Conservation (phyloP, 345 rosid genomes). For the Triadica sebifera region DNA sequence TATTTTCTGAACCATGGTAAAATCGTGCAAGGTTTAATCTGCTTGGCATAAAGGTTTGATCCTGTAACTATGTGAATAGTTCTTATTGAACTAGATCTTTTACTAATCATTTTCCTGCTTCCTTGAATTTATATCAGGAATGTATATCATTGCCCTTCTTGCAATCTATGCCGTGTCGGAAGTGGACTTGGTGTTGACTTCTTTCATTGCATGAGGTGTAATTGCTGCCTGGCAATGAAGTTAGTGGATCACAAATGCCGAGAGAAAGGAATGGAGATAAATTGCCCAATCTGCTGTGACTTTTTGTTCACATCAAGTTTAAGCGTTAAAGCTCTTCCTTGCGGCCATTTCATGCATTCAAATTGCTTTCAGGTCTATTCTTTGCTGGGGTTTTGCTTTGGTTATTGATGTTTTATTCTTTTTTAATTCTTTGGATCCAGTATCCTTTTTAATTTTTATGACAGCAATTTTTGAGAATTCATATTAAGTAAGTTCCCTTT, state of each 20-base stretch:
- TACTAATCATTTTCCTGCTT: not conserved
- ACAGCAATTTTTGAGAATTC: not conserved
- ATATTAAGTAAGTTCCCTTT: conserved; percentile 11
- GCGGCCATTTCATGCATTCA: conserved; percentile 69
- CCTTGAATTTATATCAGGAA: conserved; percentile 36
- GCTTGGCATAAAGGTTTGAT: not conserved
- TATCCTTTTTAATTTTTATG: not conserved
- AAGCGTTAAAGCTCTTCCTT: conserved; percentile 57
- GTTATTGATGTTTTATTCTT: not conserved
- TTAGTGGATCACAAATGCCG: conserved; percentile 57
- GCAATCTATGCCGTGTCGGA: conserved; percentile 62
- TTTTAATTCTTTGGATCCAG: no score
- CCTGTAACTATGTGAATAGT: not conserved
- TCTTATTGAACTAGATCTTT: conserved; percentile 3
- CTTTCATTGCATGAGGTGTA: conserved; percentile 66
- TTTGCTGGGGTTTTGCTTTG: conserved; percentile 4
- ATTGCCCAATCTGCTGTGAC: conserved; percentile 64
- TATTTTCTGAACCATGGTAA: not conserved
- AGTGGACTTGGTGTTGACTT: conserved; percentile 62
- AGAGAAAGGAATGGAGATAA: conserved; percentile 60
- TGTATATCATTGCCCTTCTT: conserved; percentile 63
- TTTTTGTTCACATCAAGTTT: conserved; percentile 55
- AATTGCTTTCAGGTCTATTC: conserved; percentile 56
- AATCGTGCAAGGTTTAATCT: not conserved
- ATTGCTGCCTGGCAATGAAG: conserved; percentile 57